These are phyloP conservation scores for Xylaria sp. DNA, from an alignment of 2,329 filamentous ascomycete species.

Conservation along the genomic window DNA sequence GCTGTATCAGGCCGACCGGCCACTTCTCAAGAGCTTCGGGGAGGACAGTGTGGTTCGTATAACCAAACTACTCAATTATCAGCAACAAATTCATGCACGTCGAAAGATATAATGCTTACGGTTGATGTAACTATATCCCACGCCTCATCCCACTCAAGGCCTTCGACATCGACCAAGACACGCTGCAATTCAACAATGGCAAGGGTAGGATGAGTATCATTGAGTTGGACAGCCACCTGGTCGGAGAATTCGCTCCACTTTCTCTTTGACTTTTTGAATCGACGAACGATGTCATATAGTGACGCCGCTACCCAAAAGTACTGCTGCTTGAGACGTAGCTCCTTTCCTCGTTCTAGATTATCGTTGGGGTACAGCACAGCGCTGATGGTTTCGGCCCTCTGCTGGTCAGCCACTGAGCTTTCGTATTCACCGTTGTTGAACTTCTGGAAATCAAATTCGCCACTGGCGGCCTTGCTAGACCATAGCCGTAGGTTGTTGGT, in stretches of 20 bases:
- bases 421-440: conserved; percentile 99
- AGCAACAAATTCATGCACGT: conserved; percentile 29
- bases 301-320: conserved; percentile 99
- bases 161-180: conserved; percentile 89
- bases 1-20: conserved; percentile 92
- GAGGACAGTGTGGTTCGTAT: conserved; percentile 98
- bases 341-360: conserved; percentile 95
- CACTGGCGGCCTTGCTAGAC: conserved; percentile 96
- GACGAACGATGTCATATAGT: conserved; percentile 92
- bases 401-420: conserved; percentile 96
- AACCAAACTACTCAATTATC: conserved; percentile 74
- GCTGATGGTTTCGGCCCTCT: conserved; percentile 98
- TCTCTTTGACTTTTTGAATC: conserved; percentile 97
- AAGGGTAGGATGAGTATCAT: conserved; percentile 96
- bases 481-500: conserved; percentile 97
- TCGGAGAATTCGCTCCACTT: conserved; percentile 92
- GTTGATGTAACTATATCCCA: conserved; percentile 83
- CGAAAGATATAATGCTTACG: conserved; percentile 55
- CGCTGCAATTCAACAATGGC: conserved; percentile 96
- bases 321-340: conserved; percentile 97
- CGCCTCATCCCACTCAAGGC: conserved; percentile 90
- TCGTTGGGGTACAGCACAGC: conserved; percentile 98
- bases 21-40: conserved; percentile 98
- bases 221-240: conserved; percentile 96
- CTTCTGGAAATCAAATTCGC: conserved; percentile 99